Base-by-base conservation (phyloP, 345 rosid genomes). In the Camelina laxa region DNA sequence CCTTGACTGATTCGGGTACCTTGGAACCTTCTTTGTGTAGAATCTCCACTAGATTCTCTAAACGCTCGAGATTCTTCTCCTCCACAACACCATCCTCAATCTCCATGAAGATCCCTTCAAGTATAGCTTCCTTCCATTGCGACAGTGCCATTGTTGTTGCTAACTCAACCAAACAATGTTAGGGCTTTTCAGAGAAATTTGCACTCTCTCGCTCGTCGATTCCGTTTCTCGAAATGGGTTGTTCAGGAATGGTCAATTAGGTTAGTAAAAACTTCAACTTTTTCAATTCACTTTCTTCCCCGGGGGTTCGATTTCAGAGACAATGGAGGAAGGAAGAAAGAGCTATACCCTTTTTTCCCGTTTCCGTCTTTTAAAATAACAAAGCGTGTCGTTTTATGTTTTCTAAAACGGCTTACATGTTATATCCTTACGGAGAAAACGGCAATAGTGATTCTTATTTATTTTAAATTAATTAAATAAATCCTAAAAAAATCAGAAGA, bases 21-120 rank as follows among this genome's bases (percentile, higher is more conserved):
- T 69, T 21, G 6, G 36, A 19, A 16, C 86, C 87, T 35, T 74
- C 81, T 15, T 64, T 62, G 57, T 65, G 68, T 20, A 87, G 84
- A 58, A 87, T 39, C 59, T 65, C 70, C 21, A 81, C 89, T 5
- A 89, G 44, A 7, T 48, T 36, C 55, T 80, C 83, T 0, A 91
- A 79, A 2, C 66, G 57, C 10, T 89, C 88, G 19, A 91, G 94
- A 42, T 82, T 64, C 41, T 31, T 45, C 60, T 91, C 89, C 15
- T 84, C 63, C 6, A 79, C 77, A 7, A 74, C 71, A 12, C 71
- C 82, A 1, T 68, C 60, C 4, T 55, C 69, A 3, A 85, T 79
- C 50, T 83, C 81, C 27, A 77, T 33, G 36, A 71, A 77, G 30
- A 89, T 77, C 0, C 81, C 80, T 9, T 81, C 84, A 61, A 91